These are phyloP conservation scores for Pleurotus cornucopiae DNA, from an alignment of 768 basidiomycete species.

Conservation along the genomic window DNA sequence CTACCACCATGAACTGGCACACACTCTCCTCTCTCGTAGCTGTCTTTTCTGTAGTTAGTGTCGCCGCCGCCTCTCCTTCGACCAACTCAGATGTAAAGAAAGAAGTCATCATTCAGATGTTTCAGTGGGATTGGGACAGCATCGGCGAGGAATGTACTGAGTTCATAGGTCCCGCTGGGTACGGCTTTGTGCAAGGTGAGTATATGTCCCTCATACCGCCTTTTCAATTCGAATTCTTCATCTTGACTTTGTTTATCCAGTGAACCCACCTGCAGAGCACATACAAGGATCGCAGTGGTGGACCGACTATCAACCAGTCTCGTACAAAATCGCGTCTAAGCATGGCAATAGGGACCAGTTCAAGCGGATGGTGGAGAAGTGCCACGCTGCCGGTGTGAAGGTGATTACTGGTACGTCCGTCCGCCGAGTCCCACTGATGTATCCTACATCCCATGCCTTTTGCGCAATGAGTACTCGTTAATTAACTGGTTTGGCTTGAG, in stretches of 20 bases:
- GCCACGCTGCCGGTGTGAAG: conserved; percentile 51
- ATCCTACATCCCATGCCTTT: too few species aligned
- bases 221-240: not conserved
- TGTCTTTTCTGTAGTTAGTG: too few species aligned
- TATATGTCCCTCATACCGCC: not conserved
- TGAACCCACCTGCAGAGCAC: conserved; percentile 55
- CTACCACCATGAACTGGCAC: too few species aligned
- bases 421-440: not conserved
- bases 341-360: conserved; percentile 56
- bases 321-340: conserved; percentile 61
- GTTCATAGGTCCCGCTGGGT: conserved; percentile 66
- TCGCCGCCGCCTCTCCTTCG: too few species aligned
- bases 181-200: conserved; percentile 68
- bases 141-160: conserved; percentile 59
- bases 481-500: too few species aligned
- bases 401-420: conserved; percentile 42
- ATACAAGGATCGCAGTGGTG: conserved; percentile 58
- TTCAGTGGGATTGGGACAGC: conserved; percentile 61
- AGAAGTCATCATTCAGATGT: conserved; percentile 65
- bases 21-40: too few species aligned
- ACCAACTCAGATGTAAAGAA: conserved; percentile 16
- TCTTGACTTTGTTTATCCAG: conserved; percentile 13
- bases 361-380: conserved; percentile 42
- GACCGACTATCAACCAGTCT: conserved; percentile 72
- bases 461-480: too few species aligned